Evolutionary conservation across 1,139 yeast species (phyloP).

Genomic region (Geotrichum klebahnii): DNA sequence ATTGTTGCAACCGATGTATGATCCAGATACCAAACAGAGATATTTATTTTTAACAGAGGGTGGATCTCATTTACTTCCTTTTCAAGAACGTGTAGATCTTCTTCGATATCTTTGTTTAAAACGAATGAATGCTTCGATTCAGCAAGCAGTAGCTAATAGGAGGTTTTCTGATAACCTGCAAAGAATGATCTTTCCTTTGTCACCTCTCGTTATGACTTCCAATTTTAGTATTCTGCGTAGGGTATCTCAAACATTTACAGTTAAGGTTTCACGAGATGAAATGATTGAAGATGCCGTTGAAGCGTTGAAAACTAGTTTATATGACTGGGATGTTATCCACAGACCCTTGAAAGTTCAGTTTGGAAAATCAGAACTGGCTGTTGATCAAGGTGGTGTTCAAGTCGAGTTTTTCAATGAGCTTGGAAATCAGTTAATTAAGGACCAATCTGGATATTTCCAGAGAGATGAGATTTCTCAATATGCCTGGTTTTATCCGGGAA

Average conservation of each 20-base stretch:
- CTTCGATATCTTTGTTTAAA: constrained; percentile 3
- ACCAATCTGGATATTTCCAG: constrained; percentile 24
- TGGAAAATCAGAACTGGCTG: constrained; percentile 29
- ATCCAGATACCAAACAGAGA: neutral
- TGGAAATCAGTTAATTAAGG: constrained; percentile 25
- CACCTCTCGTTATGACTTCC: neutral
- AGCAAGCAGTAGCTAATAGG: constrained; percentile 1
- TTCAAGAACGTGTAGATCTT: constrained; percentile 8
- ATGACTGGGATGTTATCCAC: constrained; percentile 19
- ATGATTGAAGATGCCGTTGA: constrained; percentile 11
- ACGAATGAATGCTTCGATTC: constrained; percentile 2
- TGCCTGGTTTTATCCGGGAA: constrained; percentile 31
- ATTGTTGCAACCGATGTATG: constrained; percentile 9
- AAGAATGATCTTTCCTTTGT: neutral
- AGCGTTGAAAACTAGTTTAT: neutral
- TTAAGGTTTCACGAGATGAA: constrained; percentile 3
- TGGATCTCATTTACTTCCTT: neutral
- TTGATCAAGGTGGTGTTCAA: constrained; percentile 37
- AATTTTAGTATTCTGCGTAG: neutral
- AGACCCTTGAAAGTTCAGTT: constrained; percentile 32
- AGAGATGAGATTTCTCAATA: constrained; percentile 25
- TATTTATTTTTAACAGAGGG: constrained; percentile 1
- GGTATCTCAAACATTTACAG: neutral
- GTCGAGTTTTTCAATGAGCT: constrained; percentile 32
- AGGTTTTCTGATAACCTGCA: neutral